phyloP scores from a whole-genome alignment of 1,139 yeast species.

The Debaryomyces subglobosus region DNA sequence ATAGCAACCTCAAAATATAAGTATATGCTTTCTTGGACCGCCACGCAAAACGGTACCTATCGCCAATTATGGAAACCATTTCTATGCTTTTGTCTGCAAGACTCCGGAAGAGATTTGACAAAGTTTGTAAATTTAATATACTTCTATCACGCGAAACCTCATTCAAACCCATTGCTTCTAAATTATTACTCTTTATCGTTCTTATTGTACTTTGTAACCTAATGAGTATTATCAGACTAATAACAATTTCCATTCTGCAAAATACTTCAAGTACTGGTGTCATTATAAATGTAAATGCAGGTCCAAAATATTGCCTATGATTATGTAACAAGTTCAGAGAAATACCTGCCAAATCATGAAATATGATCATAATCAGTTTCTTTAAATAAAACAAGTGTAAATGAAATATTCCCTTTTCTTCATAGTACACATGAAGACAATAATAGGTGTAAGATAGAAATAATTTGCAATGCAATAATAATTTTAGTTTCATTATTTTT shows the following conservation, averaged over 20 bases:
- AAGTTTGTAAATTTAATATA: not conserved
- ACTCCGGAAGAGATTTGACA: not conserved
- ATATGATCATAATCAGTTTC: slow-evolving; percentile 13
- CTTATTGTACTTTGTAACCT: not conserved
- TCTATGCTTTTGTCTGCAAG: not conserved
- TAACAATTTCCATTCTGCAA: slow-evolving; percentile 1
- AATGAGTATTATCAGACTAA: not conserved
- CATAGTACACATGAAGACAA: slow-evolving; percentile 21
- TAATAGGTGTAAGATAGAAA: slow-evolving; percentile 18
- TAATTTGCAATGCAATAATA: slow-evolving; percentile 15
- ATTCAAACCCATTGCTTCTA: not conserved
- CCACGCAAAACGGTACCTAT: not conserved
- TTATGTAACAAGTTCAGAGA: not conserved
- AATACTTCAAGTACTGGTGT: not conserved
- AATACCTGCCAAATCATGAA: slow-evolving; percentile 5
- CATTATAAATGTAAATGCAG: not conserved
- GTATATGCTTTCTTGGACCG: not conserved
- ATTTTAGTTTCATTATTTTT: slow-evolving; percentile 11
- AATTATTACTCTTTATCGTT: not conserved
- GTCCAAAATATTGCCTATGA: not conserved
- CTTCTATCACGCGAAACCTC: not conserved
- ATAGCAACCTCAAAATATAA: not conserved
- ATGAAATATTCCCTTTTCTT: slow-evolving; percentile 16
- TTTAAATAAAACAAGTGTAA: slow-evolving; percentile 22
- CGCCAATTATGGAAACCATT: not conserved